Base-by-base conservation (phyloP, 1,284 basidiomycete species). In the Prillingera fragicola region DNA sequence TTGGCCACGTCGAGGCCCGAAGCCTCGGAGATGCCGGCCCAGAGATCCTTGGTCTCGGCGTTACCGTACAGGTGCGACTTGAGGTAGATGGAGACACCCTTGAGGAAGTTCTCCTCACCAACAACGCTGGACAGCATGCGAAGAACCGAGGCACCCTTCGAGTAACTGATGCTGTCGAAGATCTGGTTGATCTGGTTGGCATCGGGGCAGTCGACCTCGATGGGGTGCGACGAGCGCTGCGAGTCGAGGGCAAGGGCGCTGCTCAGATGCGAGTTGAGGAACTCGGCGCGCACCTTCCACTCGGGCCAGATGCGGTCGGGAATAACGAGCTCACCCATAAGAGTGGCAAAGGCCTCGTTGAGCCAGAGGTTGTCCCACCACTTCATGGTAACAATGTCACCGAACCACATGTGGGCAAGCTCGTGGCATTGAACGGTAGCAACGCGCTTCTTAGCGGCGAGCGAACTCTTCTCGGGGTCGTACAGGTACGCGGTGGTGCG, bases 121-220 rank as follows among this genome's bases (percentile, higher is more conserved):
- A 95, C 87, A 53, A 86, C 84, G 56, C 81, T 79, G 19, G 84
- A 82, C 42, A 97, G 76, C 92, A 97, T 97, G 59, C 88, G 84
- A 25, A 97, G 79, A 9, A 96, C 91, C 78, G 57, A 50, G 28
- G 81, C 88, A 33, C 86, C 87, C 71, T 92, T 91, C 19, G 82
- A 81, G 65, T 89, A 91, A 3, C 83, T 87, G 44, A 91, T 74
- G 7, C 78, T 76, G 61, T 92, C 89, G 63, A 92, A 90, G 43
- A 92, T 89, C 74, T 88, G 84, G 63, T 84, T 84, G 57, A 90
- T 85, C 63, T 85, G 80, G 59, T 85, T 83, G 5, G 86, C 84
- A 63, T 92, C 85, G 0, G 85, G 85, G 60, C 85, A 89, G 7
- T 84, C 83, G n/a, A 95, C 87, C 69, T 97, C 89, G 59, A 98